Base-by-base conservation (phyloP, 2,329 filamentous ascomycete species). In the Aureobasidium sp. region DNA sequence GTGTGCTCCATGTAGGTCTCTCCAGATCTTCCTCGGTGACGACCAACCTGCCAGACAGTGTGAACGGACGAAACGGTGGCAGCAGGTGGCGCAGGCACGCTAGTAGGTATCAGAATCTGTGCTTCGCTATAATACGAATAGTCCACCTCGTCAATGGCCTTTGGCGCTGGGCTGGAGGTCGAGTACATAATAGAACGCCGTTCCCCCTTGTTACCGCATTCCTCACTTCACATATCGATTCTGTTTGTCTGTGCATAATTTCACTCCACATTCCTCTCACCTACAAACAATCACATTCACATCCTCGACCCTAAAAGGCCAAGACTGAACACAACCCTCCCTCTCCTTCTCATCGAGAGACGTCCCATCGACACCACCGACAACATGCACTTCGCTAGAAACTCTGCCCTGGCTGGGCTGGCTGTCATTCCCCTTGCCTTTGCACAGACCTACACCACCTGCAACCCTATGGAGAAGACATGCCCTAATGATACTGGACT, bases 401-500 rank as follows among this genome's bases (percentile, higher is more conserved):
- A 70, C 14, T 65, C 72, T 53, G 63, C 72, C 51, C 66, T 76
- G 58, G 71, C 74, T 63, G 70, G 73, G 34, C 61, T 75, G 36
- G 72, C 74, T 45, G 67, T 74, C n/a, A 67, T 78, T 31, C 74
- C 82, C 61, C 73, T 82, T 47, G 78, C 79, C 52, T 67, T 80
- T 41, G 91, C 88, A 53, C 93, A 97, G 74, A 91, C 91, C 36
- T 85, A 76, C 62, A 91, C 89, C 8, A 74, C 80, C 45, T 97
- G 92, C 79, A 87, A 95, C 71, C 92, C 93, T 5, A 80, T 87
- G 69, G 82, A 91, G 66, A 75, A 77, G 64, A 84, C 81, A 47
- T 96, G 91, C 72, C 84, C 88, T 1, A 73, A 85, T 44, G 83
- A 94, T 72, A 80, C 85, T 2, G 91, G 89, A 14, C 81, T 96